Evolutionary conservation across 129 eudicot species (phyloP).

Genomic region (Arctium minus): DNA sequence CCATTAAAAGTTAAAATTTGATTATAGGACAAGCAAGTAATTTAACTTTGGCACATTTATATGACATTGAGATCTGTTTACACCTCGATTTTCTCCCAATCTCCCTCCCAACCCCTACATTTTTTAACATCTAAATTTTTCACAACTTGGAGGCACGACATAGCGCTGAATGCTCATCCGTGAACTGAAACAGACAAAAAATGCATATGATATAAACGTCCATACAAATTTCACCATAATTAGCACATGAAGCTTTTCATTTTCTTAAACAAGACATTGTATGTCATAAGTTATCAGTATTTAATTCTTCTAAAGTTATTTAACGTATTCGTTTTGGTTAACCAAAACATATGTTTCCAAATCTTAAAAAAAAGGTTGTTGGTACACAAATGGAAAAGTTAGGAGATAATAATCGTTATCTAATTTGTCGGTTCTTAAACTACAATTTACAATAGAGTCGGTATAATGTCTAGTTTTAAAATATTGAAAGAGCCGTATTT

Average conservation of each 20-base stretch:
- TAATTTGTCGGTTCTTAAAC: constrained; percentile 31
- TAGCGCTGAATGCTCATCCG: not conserved
- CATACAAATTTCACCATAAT: constrained; percentile 8
- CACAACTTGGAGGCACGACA: not conserved
- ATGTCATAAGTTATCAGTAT: not conserved
- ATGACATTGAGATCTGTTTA: constrained; percentile 8
- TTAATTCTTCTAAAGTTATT: not conserved
- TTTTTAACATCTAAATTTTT: not conserved
- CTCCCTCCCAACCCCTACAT: not conserved
- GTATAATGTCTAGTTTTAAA: not conserved
- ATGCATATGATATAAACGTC: not conserved
- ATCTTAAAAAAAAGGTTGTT: not conserved
- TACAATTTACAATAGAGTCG: not conserved
- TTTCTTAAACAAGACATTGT: constrained; percentile 11
- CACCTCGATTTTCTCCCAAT: constrained; percentile 5
- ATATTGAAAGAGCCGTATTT: not conserved
- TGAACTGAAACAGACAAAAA: not conserved
- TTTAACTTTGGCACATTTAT: not conserved
- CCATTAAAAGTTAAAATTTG: not conserved
- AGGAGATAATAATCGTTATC: constrained; percentile 5
- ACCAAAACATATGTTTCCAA: constrained; percentile 8
- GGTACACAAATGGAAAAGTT: not conserved
- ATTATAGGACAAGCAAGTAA: not conserved
- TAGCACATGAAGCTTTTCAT: constrained; percentile 4
- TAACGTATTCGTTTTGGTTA: not conserved